These are phyloP conservation scores for Colletotrichum noveboracense DNA, from an alignment of 2,329 filamentous ascomycete genomes.

Conservation along the genomic window DNA sequence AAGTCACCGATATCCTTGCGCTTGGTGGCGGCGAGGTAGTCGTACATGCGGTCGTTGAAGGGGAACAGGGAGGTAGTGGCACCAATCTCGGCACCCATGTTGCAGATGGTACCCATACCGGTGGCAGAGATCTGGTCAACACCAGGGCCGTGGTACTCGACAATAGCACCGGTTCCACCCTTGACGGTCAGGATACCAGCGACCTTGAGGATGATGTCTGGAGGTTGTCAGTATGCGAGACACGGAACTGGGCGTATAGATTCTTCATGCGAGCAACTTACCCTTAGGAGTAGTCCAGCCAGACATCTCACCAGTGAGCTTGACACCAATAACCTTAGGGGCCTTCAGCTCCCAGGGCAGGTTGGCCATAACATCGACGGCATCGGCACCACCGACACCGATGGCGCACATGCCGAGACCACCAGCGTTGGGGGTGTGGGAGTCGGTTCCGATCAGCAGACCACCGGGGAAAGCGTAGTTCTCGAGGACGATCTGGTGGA, in stretches of 20 bases:
- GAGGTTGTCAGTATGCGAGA: background rate
- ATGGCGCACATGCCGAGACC: constrained; percentile 95
- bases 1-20: constrained; percentile 90
- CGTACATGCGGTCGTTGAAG: constrained; percentile 97
- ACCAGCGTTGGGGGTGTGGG: constrained; percentile 96
- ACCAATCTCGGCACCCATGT: constrained; percentile 78
- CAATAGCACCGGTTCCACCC: constrained; percentile 92
- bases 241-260: background rate
- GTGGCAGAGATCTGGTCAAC: constrained; percentile 77
- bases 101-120: constrained; percentile 84
- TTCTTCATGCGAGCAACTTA: constrained; percentile 45
- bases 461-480: constrained; percentile 99
- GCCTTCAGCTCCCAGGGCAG: constrained; percentile 98
- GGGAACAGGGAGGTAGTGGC: constrained; percentile 95
- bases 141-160: constrained; percentile 79
- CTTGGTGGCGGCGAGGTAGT: constrained; percentile 93
- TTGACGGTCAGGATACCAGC: constrained; percentile 97
- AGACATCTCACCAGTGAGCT: constrained; percentile 85
- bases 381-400: constrained; percentile 97
- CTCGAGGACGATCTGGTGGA: constrained; percentile 97
- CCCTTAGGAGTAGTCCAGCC: constrained; percentile 96
- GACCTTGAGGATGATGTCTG: constrained; percentile 96
- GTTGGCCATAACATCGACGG: constrained; percentile 97
- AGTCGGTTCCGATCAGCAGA: constrained; percentile 97
- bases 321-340: constrained; percentile 95